Percentiles rank a stretch among this genome's conserved stretches.
These are phyloP conservation scores for Fremontodendron californicum DNA, from an alignment of 345 rosid genomes.

Conservation along the genomic window DNA sequence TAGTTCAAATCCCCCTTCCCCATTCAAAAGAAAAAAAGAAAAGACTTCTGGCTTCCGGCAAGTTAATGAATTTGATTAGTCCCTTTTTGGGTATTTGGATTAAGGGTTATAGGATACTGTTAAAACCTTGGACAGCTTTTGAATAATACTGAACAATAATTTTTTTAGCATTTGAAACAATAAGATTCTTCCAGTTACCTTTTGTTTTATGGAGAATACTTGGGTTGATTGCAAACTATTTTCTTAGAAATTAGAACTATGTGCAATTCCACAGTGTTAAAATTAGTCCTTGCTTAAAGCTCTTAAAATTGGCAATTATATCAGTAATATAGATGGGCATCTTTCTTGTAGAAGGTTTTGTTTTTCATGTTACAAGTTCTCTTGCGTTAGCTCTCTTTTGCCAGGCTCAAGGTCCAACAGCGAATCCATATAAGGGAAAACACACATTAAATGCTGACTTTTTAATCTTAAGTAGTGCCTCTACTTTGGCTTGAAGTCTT, in stretches of 20 bases:
- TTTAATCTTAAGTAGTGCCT: background rate
- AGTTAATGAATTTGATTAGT: background rate
- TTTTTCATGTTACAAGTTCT: background rate
- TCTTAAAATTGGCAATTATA: background rate
- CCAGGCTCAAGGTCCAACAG: background rate
- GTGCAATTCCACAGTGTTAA: background rate
- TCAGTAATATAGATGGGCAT: background rate
- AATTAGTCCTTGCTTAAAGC: background rate
- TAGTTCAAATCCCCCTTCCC: background rate
- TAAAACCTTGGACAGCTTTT: background rate
- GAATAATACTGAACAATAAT: background rate
- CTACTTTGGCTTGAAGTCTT: background rate
- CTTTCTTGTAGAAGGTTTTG: background rate
- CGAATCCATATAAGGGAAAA: background rate
- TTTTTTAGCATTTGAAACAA: background rate
- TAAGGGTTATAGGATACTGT: background rate
- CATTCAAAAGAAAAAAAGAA: background rate
- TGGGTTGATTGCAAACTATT: background rate
- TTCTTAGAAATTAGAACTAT: background rate
- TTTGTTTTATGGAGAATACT: background rate
- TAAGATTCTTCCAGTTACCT: background rate
- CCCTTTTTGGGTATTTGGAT: background rate
- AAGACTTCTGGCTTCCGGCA: background rate
- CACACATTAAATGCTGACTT: background rate
- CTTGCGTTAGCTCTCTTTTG: background rate